These are phyloP conservation scores for Lecanicillium sp. DNA, from an alignment of 2,329 filamentous ascomycete genomes.

Conservation along the genomic window DNA sequence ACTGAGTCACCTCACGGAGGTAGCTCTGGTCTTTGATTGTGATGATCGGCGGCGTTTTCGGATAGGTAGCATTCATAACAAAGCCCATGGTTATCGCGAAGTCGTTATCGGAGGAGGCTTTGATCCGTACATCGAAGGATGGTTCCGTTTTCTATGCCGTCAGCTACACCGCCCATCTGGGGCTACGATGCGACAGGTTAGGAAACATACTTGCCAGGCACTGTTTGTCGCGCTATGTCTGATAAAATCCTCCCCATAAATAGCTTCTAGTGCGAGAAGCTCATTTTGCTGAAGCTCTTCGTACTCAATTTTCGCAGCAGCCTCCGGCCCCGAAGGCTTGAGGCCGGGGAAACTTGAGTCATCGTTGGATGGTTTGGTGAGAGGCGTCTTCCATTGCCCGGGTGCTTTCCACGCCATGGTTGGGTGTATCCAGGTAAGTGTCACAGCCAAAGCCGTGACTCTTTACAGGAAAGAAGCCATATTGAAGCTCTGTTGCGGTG, in stretches of 20 bases:
- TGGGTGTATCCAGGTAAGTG: conserved; percentile 25
- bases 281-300: conserved; percentile 82
- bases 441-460: conserved; percentile 47
- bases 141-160: conserved; percentile 64
- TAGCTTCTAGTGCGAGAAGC: conserved; percentile 73
- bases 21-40: conserved; percentile 55
- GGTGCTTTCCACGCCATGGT: conserved; percentile 46
- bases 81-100: conserved; percentile 66
- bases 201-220: conserved; percentile 70
- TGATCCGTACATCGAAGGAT: conserved; percentile 72
- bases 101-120: conserved; percentile 63
- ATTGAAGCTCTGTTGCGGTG: conserved; percentile 9
- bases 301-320: conserved; percentile 53
- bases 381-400: conserved; percentile 39
- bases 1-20: conserved; percentile 62
- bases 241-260: conserved; percentile 83
- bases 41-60: conserved; percentile 70
- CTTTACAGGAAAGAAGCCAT: conserved; percentile 42
- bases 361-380: conserved; percentile 30
- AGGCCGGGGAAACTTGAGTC: conserved; percentile 45
- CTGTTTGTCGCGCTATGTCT: conserved; percentile 60
- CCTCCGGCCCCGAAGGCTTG: conserved; percentile 31
- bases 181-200: conserved; percentile 11
- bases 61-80: conserved; percentile 82
- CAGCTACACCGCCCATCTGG: conserved; percentile 13